Percentiles rank a stretch among this genome's conserved stretches.
Conservation (phyloP, 2,329 filamentous ascomycete species). For the Rutstroemia sp. region DNA sequence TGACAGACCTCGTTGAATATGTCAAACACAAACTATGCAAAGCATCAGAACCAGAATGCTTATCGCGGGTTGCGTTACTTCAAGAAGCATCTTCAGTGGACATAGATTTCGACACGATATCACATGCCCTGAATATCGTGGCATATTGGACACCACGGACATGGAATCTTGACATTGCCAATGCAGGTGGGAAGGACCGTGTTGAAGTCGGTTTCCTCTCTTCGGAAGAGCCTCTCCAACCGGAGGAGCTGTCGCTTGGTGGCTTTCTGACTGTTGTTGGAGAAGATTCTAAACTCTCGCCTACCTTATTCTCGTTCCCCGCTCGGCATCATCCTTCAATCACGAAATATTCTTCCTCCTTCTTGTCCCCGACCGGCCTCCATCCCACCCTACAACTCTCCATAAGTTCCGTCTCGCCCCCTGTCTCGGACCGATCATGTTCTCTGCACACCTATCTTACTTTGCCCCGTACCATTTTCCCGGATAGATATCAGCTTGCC, state of each 20-base stretch:
- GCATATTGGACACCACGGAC: constrained; percentile 49
- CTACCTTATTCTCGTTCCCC: constrained; percentile 77
- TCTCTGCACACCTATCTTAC: constrained; percentile 74
- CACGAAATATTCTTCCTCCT: constrained; percentile 52
- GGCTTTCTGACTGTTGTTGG: constrained; percentile 75
- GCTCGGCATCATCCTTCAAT: constrained; percentile 61
- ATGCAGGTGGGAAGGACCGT: constrained; percentile 37
- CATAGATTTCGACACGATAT: constrained; percentile 66
- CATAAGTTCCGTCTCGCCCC: constrained; percentile 46
- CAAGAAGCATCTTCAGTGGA: constrained; percentile 58
- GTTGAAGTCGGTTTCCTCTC: constrained; percentile 78
- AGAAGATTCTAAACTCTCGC: constrained; percentile 62
- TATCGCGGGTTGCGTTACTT: constrained; percentile 38
- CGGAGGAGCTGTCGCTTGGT: constrained; percentile 69
- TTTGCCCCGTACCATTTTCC: constrained; percentile 72
- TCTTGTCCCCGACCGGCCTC: constrained; percentile 67
- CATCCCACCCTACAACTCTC: constrained; percentile 72
- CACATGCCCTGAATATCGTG: constrained; percentile 57
- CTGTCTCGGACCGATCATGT: constrained; percentile 50
- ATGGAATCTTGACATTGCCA: constrained; percentile 23
- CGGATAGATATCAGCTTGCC: constrained; percentile 78
- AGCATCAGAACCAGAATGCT: constrained; percentile 41
- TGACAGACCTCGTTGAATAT: constrained; percentile 48
- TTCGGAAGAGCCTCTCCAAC: constrained; percentile 54
- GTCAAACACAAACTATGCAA: constrained; percentile 46